Percentiles rank a stretch among this genome's conserved stretches.
Evolutionary conservation across 2,329 filamentous ascomycete genomes (phyloP).

Genomic region (Chaetomium globosum): DNA sequence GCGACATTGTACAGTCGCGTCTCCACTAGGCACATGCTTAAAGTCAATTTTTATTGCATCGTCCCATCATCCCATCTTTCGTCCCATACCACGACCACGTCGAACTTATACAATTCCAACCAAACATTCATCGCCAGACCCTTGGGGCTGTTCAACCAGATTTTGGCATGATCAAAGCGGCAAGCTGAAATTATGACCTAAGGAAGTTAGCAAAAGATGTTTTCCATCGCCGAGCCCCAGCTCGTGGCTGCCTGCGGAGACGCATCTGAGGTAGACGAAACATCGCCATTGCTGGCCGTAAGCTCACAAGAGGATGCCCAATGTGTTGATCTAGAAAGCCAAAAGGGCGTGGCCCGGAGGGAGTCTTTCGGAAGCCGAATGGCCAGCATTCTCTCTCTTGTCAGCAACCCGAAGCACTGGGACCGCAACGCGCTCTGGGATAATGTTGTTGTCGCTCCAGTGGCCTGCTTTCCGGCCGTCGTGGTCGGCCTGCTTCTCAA

Average conservation of each 20-base stretch:
- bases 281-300: conserved; percentile 52
- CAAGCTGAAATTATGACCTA: no score
- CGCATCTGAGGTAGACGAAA: conserved; percentile 42
- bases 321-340: conserved; percentile 53
- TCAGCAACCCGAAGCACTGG: conserved; percentile 71
- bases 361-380: conserved; percentile 43
- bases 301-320: conserved; percentile 38
- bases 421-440: conserved; percentile 66
- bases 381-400: conserved; percentile 34
- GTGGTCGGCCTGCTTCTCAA: conserved; percentile 88
- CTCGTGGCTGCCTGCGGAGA: conserved; percentile 17
- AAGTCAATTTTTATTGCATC: conserved; percentile 29
- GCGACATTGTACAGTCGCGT: conserved; percentile 19
- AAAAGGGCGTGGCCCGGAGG: conserved; percentile 46
- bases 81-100: no score
- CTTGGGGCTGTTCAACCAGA: neutral
- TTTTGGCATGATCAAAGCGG: neutral
- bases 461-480: conserved; percentile 78
- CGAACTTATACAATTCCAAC: no score
- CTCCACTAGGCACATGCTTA: no score
- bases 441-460: conserved; percentile 65
- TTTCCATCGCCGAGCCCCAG: conserved; percentile 7
- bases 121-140: neutral
- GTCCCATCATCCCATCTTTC: neutral
- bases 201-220: neutral